phyloP scores from a whole-genome alignment of 2,329 filamentous ascomycete genomes.

The Alternaria viburni region DNA sequence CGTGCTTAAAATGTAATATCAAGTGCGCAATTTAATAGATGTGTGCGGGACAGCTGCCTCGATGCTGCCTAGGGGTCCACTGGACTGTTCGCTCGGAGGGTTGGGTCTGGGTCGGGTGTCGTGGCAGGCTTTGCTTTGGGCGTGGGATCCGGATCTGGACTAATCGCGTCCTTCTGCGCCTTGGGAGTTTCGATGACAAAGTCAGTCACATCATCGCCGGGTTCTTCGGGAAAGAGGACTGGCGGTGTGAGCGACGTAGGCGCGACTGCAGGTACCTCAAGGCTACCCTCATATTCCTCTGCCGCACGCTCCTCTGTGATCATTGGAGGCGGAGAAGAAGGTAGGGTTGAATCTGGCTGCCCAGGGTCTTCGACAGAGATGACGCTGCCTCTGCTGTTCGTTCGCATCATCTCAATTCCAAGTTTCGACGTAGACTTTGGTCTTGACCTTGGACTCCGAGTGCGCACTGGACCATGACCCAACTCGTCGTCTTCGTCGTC shows the following conservation, averaged over 20 bases:
- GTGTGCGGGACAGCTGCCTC: neutral
- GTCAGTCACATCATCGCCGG: constrained; percentile 46
- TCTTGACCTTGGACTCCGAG: constrained; percentile 58
- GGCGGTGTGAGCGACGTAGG: constrained; percentile 57
- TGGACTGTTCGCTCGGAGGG: neutral
- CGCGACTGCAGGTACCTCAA: constrained; percentile 32
- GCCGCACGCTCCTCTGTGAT: constrained; percentile 51
- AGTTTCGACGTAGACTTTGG: constrained; percentile 72
- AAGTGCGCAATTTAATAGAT: constrained; percentile 12
- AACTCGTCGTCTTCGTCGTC: constrained; percentile 96
- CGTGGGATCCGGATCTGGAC: constrained; percentile 52
- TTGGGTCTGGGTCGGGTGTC: constrained; percentile 3
- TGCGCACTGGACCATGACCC: constrained; percentile 61
- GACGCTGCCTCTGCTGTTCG: constrained; percentile 87
- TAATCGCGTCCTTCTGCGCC: constrained; percentile 32
- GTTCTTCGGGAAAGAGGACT: constrained; percentile 55
- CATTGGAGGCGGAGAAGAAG: constrained; percentile 48
- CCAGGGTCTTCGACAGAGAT: constrained; percentile 56
- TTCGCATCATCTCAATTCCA: constrained; percentile 96
- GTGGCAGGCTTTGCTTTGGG: constrained; percentile 29
- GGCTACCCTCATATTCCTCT: constrained; percentile 38
- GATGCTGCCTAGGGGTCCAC: constrained; percentile 1
- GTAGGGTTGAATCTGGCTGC: constrained; percentile 40
- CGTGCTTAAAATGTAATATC: constrained; percentile 14
- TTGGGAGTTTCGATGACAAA: constrained; percentile 52